Base-by-base conservation (phyloP, 352 stramenopile genomes). In the Blastocystis sp. region DNA sequence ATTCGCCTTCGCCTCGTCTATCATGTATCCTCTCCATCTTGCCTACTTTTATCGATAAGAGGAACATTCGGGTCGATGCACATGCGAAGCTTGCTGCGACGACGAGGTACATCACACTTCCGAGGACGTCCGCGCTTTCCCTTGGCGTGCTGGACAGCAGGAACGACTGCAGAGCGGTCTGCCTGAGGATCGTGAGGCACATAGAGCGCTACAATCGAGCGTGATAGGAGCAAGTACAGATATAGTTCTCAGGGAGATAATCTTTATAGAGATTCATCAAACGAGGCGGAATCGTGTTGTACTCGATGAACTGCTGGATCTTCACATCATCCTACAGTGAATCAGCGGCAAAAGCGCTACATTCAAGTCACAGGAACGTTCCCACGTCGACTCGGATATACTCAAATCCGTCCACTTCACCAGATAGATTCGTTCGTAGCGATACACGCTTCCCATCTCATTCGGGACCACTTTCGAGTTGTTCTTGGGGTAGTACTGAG, bases 211-310 rank as follows among this genome's bases (percentile, higher is more conserved):
- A 85, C 4, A 3, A 37, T 85, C 5, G 56, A 47, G 26, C 47
- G 20, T 30, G n/a, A 69, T 7, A 20, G 0, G 53, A 6, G n/a
- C 9, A 59, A 5, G 20, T 13, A 89, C 78, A 79, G 66, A 89
- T 43, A 30, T 89, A 89, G 30, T 89, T 89, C 24, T 89, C 78
- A 3, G 78, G 63, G 20, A 89, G 78, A 76, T 89, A 89, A 43
- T 89, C 78, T 24, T 56, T 34, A 43, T 89, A 89, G 34, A 76
- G 24, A 24, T 34, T 37, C 7, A 79, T n/a, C 1, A 89, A 39
- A 5, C 41, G 47, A 18, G 62, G 26, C 4, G 78, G 78, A 63
- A 89, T 79, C 16, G 63, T 76, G 66, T 89, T 89, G 43, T 89
- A 76, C 18, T 79, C 63, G 64, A 89, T 55, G 39, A 59, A 89